These are phyloP conservation scores for Magnaporthiopsis rhizophila DNA, from an alignment of 2,329 filamentous ascomycete species.

Conservation along the genomic window DNA sequence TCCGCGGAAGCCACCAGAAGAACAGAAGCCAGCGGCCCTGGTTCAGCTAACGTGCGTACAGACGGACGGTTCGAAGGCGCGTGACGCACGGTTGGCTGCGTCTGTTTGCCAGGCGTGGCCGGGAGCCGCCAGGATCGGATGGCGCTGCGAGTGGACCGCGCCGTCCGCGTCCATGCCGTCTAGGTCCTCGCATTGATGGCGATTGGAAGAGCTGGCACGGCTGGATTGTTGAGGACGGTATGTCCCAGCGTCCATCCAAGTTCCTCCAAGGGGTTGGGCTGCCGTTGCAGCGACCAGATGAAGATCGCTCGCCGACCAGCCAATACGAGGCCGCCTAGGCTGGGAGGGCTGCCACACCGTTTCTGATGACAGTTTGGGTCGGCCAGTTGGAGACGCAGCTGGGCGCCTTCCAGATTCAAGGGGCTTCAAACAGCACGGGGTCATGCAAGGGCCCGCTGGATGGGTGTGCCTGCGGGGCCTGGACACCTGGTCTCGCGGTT, in stretches of 20 bases:
- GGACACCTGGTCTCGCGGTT: background rate
- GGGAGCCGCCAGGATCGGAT: background rate
- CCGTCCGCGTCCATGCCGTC: background rate
- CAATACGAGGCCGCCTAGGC: background rate
- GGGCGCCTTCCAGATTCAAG: background rate
- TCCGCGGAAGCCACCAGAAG: background rate
- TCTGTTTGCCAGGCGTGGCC: background rate
- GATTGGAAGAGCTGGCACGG: background rate
- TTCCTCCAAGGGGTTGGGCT: background rate
- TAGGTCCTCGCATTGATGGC: background rate
- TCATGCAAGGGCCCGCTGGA: background rate
- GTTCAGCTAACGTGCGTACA: background rate
- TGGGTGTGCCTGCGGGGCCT: background rate
- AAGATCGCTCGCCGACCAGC: background rate
- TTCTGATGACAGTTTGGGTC: background rate
- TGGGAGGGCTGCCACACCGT: background rate
- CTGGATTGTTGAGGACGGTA: background rate
- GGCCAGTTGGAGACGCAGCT: background rate
- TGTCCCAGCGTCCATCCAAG: background rate
- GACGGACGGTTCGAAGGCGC: background rate
- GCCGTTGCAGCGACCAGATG: background rate
- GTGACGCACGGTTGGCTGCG: background rate
- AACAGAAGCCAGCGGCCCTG: background rate
- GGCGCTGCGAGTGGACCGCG: too few species aligned
- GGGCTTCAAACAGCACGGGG: background rate